Base-by-base conservation (phyloP, 192 early-diverging fungal species). In the Entomortierella chlamydospora region DNA sequence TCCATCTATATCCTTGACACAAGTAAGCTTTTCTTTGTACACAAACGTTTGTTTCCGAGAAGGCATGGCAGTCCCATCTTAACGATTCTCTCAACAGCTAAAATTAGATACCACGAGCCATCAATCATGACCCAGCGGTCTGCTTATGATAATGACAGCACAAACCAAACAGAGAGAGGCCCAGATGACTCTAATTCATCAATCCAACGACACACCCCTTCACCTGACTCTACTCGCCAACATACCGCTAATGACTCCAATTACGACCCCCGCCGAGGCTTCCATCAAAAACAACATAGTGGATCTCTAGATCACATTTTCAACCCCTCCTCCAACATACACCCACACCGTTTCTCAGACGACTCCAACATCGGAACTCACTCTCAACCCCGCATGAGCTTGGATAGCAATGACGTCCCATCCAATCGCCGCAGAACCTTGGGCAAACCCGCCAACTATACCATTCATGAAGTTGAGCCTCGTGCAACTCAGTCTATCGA, bases 41-140 rank as follows among this genome's bases (percentile, higher is more conserved):
- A n/a, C n/a, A n/a, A n/a, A n/a, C n/a, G n/a, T n/a, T n/a, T n/a
- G n/a, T 4, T 39, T n/a, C 29, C 39, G 10, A 61, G 11, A 42
- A 33, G 54, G 34, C 30, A 25, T 31, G 6, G n/a, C n/a, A n/a
- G n/a, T n/a, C n/a, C n/a, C n/a, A n/a, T n/a, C n/a, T 34, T 37
- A 17, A 50, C 49, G 5, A 50, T 17, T 50, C 15, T 54, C 25
- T 23, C 54, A 33, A 20, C 30, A 79, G 76, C 68, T 34, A 79
- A 79, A 63, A 79, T 79, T 20, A 49, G 68, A 54, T 79, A 70
- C 52, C 58, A 70, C 25, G 76, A 79, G 23, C 76, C 76, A 18
- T 42, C 49, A 1, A 42, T 61, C 4, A 15, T 20, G 23, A 59
- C 72, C 20, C 66, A 60, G n/a, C 53, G 67, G 23, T 54, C 76